phyloP scores from a whole-genome alignment of 148 eudicot species.

The Spergularia marina region DNA sequence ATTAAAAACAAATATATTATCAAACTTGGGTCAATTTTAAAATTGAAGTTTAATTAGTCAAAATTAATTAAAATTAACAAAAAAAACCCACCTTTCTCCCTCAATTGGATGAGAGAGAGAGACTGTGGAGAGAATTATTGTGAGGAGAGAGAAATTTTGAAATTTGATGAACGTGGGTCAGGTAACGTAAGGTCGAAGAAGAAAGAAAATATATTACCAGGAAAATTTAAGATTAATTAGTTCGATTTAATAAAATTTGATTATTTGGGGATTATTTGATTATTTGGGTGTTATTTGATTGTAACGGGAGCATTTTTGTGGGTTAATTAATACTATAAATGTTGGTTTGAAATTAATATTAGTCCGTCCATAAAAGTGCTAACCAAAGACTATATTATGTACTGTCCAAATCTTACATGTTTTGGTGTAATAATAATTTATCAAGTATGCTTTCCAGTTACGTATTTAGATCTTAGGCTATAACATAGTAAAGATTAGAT shows the following conservation, averaged over 20 bases:
- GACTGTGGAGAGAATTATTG: slow-evolving; percentile 11
- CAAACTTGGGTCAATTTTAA: background rate
- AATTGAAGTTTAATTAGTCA: background rate
- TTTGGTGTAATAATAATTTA: too few relatives aligned
- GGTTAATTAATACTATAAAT: too few relatives aligned
- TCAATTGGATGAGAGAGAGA: background rate
- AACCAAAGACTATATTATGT: too few relatives aligned
- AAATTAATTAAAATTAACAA: background rate
- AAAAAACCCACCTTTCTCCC: background rate
- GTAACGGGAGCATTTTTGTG: background rate
- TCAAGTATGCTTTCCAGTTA: too few relatives aligned
- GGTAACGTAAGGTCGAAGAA: slow-evolving; percentile 10
- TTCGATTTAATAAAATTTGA: too few relatives aligned
- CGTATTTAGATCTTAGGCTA: too few relatives aligned
- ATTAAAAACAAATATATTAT: background rate
- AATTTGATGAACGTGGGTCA: background rate
- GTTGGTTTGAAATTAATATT: too few relatives aligned
- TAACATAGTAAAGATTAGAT: too few relatives aligned
- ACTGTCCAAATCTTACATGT: too few relatives aligned
- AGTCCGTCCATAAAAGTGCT: too few relatives aligned
- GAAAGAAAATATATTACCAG: background rate
- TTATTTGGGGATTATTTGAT: background rate
- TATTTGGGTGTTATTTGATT: background rate
- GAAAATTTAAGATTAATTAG: too few relatives aligned
- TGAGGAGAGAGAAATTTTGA: slow-evolving; percentile 13